Evolutionary conservation across 2,329 filamentous ascomycete genomes (phyloP).

Genomic region (Plectosphaerella cucumerina): DNA sequence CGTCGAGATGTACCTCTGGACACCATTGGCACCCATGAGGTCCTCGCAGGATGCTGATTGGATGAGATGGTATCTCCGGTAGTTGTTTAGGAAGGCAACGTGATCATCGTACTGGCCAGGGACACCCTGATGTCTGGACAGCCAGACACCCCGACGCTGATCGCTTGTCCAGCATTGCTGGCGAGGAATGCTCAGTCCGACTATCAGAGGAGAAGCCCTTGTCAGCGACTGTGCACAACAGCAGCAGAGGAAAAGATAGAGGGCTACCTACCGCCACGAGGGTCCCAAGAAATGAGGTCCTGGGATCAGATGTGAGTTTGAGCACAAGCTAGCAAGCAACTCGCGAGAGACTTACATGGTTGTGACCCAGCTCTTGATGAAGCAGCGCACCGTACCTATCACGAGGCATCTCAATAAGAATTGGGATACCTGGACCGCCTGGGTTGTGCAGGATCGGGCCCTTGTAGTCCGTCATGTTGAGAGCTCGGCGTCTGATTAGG

Average conservation of each 20-base stretch:
- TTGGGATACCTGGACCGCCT: not conserved
- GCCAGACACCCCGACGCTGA: slow-evolving; percentile 37
- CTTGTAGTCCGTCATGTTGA: not conserved
- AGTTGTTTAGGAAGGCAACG: slow-evolving; percentile 20
- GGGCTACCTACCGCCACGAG: not conserved
- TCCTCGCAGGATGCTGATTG: slow-evolving; percentile 36
- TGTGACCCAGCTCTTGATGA: not conserved
- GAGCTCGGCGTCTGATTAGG: not conserved
- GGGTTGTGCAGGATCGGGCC: not conserved
- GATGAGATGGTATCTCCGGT: slow-evolving; percentile 14
- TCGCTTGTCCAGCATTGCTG: slow-evolving; percentile 41
- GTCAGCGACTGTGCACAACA: not conserved
- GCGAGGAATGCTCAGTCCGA: not conserved
- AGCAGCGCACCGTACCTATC: not conserved
- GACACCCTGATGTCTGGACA: slow-evolving; percentile 34
- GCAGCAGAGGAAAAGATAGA: not conserved
- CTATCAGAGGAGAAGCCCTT: not conserved
- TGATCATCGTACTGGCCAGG: slow-evolving; percentile 35
- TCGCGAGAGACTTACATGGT: not conserved
- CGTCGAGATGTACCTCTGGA: slow-evolving; percentile 37
- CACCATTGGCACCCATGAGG: slow-evolving; percentile 25
- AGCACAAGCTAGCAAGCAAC: not conserved
- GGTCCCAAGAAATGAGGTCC: not conserved
- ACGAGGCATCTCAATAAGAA: not conserved
- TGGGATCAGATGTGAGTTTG: not conserved